Base-by-base conservation (phyloP, 176 grass and related monocot species). In the Oryza coarctata region DNA sequence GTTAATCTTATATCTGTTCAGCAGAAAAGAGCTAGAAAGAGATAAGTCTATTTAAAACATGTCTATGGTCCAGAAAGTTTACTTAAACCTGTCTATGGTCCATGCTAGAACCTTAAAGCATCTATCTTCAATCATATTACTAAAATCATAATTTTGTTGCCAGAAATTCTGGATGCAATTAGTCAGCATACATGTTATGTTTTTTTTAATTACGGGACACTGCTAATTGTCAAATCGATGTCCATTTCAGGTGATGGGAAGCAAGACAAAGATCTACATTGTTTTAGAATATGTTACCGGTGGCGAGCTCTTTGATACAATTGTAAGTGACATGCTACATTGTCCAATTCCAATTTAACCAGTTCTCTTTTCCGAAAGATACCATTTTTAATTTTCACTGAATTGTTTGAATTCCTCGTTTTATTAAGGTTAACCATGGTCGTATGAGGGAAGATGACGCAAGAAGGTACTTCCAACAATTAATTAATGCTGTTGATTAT, bases 401-500 rank as follows among this genome's bases (percentile, higher is more conserved):
- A 7, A 0, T 68, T 45, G 68, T 38, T 57, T 26, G 15, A 31
- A 18, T 66, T 84, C 47, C 45, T 92, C 32, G 28, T 86, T 20
- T 31, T 74, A 72, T 60, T 60, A 88, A 99, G 96, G 93, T 84
- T 86, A 99, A 99, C 79, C 88, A 91, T 73, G 96, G 96, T 28
- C 84, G 96, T 23, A 92, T 99, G 89, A 95, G 93, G 76, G 96
- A 99, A 86, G 93, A 95, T 80, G 93, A 99, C 76, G 96, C 96
- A 55, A 90, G 93, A 68, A 94, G 87, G 71, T 99, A 94, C 66
- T 99, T 99, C 72, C 96, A 99, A 49, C 96, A 99, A 82, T 83
- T 99, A 84, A 99, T 95, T 74, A 90, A 99, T 85, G 93, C 90
- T 38, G 96, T 99, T 34, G 96, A 99, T 92, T 99, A 99, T 78